phyloP scores from a whole-genome alignment of 768 basidiomycete species.

The Podaxis pistillaris region DNA sequence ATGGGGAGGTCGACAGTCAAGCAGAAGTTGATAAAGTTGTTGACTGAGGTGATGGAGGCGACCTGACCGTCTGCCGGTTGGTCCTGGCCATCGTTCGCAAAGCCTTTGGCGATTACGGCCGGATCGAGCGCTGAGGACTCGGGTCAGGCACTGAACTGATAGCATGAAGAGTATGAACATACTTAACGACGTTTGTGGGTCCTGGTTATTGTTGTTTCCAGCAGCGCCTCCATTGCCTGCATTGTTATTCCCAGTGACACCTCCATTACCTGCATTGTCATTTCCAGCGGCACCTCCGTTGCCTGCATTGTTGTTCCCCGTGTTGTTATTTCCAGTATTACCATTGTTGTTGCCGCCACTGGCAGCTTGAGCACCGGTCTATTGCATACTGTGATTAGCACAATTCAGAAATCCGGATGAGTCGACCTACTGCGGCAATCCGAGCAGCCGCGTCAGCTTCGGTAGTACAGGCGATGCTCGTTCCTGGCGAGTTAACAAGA shows the following conservation, averaged over 20 bases:
- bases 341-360: conserved; percentile 2
- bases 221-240: conserved; percentile 7
- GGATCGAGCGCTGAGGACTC: conserved; percentile 41
- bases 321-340: conserved; percentile 13
- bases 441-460: conserved; percentile 29
- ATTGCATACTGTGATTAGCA: background rate
- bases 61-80: conserved; percentile 42
- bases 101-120: conserved; percentile 33
- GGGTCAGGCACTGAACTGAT: background rate
- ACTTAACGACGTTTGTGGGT: conserved; percentile 38
- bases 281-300: background rate
- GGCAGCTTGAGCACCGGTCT: conserved; percentile 19
- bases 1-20: conserved; percentile 45
- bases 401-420: too few species aligned
- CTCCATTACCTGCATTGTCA: background rate
- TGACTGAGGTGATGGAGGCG: conserved; percentile 52
- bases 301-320: conserved; percentile 14
- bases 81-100: conserved; percentile 43
- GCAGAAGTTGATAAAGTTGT: conserved; percentile 69
- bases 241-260: background rate
- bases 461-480: conserved; percentile 51
- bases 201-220: conserved; percentile 21
- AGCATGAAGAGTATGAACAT: conserved; percentile 9
- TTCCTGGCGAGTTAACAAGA: conserved; percentile 46
- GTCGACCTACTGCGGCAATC: too few species aligned